Evolutionary conservation across 2,329 filamentous ascomycete species (phyloP).

Genomic region (Colletotrichum salicis): DNA sequence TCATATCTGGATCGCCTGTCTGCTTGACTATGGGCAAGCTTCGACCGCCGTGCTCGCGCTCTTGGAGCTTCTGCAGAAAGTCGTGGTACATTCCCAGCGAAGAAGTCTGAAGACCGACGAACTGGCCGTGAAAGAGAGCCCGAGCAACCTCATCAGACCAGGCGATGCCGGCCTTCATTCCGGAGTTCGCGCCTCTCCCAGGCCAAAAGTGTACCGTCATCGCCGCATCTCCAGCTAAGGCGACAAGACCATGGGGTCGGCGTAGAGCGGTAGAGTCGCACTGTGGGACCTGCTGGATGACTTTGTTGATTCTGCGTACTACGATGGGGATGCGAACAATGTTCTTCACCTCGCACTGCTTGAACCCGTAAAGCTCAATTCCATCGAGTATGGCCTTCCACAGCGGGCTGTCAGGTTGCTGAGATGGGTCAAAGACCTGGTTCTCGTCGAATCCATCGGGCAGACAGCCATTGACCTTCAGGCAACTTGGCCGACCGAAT

Average conservation of each 20-base stretch:
- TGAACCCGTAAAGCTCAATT: slow-evolving; percentile 48
- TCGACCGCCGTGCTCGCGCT: slow-evolving; percentile 48
- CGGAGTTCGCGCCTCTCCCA: slow-evolving; percentile 48
- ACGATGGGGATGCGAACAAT: slow-evolving; percentile 49
- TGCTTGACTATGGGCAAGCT: slow-evolving; percentile 48
- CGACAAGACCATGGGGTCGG: slow-evolving; percentile 45
- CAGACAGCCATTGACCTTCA: slow-evolving; percentile 41
- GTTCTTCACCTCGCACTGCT: slow-evolving; percentile 47
- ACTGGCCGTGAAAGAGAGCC: slow-evolving; percentile 42
- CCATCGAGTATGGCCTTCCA: slow-evolving; percentile 49
- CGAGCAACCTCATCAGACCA: slow-evolving; percentile 48
- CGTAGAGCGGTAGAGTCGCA: slow-evolving; percentile 40
- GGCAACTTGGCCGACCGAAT: slow-evolving; percentile 46
- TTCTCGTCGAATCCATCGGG: slow-evolving; percentile 43
- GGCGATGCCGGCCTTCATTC: slow-evolving; percentile 49
- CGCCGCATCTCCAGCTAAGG: slow-evolving; percentile 47
- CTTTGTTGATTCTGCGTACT: slow-evolving; percentile 46
- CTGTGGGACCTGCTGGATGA: slow-evolving; percentile 41
- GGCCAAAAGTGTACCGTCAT: slow-evolving; percentile 52
- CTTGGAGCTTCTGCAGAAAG: slow-evolving; percentile 47
- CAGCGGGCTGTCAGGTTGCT: slow-evolving; percentile 41
- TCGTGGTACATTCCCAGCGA: slow-evolving; percentile 47
- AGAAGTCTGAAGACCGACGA: slow-evolving; percentile 43
- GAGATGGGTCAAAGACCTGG: slow-evolving; percentile 46
- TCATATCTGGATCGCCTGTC: slow-evolving; percentile 46